Conservation (phyloP, 2,329 filamentous ascomycete species). For the Blastomyces emzantsi region DNA sequence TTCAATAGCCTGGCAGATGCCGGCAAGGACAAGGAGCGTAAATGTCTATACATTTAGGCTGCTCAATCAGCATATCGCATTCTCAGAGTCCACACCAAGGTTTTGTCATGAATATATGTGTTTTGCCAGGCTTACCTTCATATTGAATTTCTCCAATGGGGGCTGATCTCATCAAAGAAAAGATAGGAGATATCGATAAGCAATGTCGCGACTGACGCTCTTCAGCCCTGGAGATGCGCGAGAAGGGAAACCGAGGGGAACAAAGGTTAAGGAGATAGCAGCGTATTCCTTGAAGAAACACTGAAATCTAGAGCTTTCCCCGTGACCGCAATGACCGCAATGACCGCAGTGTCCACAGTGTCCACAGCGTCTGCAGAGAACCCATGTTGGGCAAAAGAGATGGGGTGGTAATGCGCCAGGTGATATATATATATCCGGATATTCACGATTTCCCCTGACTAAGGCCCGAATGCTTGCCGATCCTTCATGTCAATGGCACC, state of each 20-base stretch:
- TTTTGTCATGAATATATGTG: not conserved
- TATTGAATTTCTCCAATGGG: not conserved
- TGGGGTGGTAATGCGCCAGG: no score
- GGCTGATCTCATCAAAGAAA: not conserved
- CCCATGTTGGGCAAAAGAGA: not conserved
- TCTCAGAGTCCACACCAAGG: not conserved
- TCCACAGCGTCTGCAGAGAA: not conserved
- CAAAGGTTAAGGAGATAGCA: not conserved
- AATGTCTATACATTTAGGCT: not conserved
- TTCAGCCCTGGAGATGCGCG: not conserved
- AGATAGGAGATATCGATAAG: not conserved
- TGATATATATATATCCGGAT: not conserved
- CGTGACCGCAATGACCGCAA: not conserved
- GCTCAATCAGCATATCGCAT: not conserved
- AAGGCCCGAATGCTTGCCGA: not conserved
- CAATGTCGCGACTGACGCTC: not conserved
- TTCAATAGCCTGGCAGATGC: conserved; percentile 32
- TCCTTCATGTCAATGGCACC: not conserved
- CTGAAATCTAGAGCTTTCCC: not conserved
- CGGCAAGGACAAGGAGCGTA: conserved; percentile 15
- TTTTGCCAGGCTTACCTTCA: not conserved
- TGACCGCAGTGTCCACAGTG: not conserved
- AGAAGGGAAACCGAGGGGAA: not conserved
- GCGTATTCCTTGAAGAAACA: not conserved
- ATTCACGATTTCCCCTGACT: not conserved